phyloP scores from a whole-genome alignment of 495 filamentous ascomycete genomes.

The Cercophora sp. region DNA sequence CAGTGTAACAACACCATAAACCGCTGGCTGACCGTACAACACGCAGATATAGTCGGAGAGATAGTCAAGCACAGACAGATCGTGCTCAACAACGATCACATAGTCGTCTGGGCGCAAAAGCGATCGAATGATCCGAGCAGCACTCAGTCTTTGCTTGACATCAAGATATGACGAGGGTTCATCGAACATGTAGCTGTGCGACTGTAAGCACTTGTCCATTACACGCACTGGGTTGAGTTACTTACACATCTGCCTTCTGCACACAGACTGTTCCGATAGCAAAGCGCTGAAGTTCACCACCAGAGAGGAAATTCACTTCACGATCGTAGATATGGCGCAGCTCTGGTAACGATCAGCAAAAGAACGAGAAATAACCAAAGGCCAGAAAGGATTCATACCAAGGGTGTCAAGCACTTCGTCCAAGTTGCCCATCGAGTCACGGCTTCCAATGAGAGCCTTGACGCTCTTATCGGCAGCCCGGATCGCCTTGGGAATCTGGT shows the following conservation, averaged over 20 bases:
- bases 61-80: constrained; percentile 96
- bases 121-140: constrained; percentile 85
- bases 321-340: constrained; percentile 81
- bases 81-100: constrained; percentile 98
- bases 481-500: constrained; percentile 92
- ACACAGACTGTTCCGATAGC: constrained; percentile 94
- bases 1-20: constrained; percentile 97
- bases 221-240: no score
- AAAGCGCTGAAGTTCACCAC: constrained; percentile 96
- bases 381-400: no score
- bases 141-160: constrained; percentile 93
- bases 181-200: constrained; percentile 84
- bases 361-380: no score
- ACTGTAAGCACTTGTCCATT: constrained; percentile 1
- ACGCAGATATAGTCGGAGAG: constrained; percentile 98
- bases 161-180: constrained; percentile 98
- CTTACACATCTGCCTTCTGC: constrained; percentile 91
- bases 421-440: constrained; percentile 72
- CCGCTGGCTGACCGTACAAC: constrained; percentile 89
- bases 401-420: constrained; percentile 80
- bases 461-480: constrained; percentile 73
- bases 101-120: constrained; percentile 86
- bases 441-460: constrained; percentile 66
- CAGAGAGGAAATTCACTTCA: constrained; percentile 83
- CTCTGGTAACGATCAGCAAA: no score